Evolutionary conservation across 306 rosid genomes (phyloP), one percentile per base, ranked within the genome.

Genomic region (Corylus heterophylla): DNA sequence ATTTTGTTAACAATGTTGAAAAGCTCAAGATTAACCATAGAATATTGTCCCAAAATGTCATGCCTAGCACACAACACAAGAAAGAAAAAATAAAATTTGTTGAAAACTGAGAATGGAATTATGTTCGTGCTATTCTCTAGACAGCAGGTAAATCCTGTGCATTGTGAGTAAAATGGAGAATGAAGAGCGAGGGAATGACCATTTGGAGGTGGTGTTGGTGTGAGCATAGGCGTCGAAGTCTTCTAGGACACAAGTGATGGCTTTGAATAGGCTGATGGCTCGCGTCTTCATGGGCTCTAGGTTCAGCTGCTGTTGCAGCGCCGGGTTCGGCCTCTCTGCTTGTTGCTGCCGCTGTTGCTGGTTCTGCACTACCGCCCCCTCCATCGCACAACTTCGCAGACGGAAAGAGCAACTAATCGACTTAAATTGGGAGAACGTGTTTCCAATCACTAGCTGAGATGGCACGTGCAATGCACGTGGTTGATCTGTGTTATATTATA

Each of bases 21-120:
- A 25, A 92, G 98, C 91, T 92, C 95, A 12, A 92, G 93, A 79
- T 92, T 91, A 75, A 92, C 92, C 98, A 92, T 94, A 2, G 97
- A 92, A 83, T 94, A 94, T 64, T 94, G 98, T 73, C 95, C 90
- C 54, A 94, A 51, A 64, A 92, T 89, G 81, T 92, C 97, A 76
- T 92, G 97, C 98, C 92, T 87, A 75, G 47, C 9, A 67, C 52
- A 78, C 69, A 77, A 74, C 44, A 58, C 54, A 62, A 72, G 50
- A 22, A 3, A 49, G 1, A 0, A 76, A 25, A 1, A 2, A 44
- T 39, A 58, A 39, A 22, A 51, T 5, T 66, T 9, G 51, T 48
- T 48, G 51, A 3, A 48, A 48, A 48, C 49, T 47, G 11, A 47
- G 49, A 47, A 7, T 1, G 11, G 10, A 47, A 8, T 47, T 47